Evolutionary conservation across 2,329 filamentous ascomycete species (phyloP).

Genomic region (Apiospora malaysiana): DNA sequence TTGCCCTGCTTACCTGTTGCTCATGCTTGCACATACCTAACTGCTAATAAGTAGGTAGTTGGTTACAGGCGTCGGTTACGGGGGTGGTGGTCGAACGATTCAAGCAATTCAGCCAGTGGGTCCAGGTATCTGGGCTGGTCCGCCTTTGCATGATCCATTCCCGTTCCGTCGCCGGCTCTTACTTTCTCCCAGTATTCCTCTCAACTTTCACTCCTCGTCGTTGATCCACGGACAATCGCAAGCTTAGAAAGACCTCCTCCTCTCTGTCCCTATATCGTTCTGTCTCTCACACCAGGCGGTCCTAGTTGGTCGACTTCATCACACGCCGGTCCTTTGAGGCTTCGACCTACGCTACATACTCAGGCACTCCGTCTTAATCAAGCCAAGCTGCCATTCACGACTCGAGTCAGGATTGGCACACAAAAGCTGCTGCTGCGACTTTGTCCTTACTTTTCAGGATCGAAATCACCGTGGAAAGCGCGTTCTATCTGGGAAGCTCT

Average conservation of each 20-base stretch:
- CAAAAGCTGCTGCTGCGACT: neutral
- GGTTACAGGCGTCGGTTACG: neutral
- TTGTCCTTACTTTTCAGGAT: neutral
- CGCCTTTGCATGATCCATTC: conserved; percentile 18
- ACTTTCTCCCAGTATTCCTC: conserved; percentile 18
- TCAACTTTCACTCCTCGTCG: conserved; percentile 11
- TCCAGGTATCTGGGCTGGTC: conserved; percentile 19
- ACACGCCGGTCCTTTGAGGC: neutral
- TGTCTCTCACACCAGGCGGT: neutral
- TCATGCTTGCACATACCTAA: neutral
- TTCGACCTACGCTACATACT: neutral
- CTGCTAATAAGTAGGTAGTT: too few relatives aligned
- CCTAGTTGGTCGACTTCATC: neutral
- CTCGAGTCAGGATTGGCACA: neutral
- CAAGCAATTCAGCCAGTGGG: conserved; percentile 18
- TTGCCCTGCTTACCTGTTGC: neutral
- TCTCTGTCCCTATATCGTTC: conserved; percentile 7
- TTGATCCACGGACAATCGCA: neutral
- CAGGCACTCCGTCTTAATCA: conserved; percentile 1
- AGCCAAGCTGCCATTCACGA: neutral
- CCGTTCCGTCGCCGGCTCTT: conserved; percentile 17
- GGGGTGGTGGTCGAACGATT: conserved; percentile 18
- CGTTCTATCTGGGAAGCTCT: neutral
- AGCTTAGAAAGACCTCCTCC: conserved; percentile 6
- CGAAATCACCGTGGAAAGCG: neutral